Evolutionary conservation across 345 rosid genomes (phyloP).

Genomic region (Eucalyptus erythrocorys): DNA sequence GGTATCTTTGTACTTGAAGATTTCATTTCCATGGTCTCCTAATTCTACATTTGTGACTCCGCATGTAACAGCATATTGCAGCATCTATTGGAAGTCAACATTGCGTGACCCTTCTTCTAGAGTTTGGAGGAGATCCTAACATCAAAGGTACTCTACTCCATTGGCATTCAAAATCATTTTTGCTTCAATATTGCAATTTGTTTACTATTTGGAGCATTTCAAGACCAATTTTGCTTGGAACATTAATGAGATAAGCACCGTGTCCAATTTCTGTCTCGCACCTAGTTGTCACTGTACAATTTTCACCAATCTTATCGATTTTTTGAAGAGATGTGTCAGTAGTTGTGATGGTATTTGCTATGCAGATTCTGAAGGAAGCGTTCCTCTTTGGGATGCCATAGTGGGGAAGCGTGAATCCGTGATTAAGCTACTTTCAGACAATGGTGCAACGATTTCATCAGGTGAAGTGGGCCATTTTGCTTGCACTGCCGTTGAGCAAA

Average conservation of each 20-base stretch:
- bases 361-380: slow-evolving; percentile 74
- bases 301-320: not conserved
- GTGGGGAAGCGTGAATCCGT: slow-evolving; percentile 37
- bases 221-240: not conserved
- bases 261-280: not conserved
- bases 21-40: not conserved
- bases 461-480: slow-evolving; percentile 52
- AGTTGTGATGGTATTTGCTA: not conserved
- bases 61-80: slow-evolving; percentile 59
- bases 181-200: not conserved
- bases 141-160: slow-evolving; percentile 30
- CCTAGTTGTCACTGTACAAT: not conserved
- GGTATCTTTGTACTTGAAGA: not conserved
- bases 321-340: not conserved
- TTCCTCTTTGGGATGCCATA: slow-evolving; percentile 88
- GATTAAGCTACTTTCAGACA: slow-evolving; percentile 40
- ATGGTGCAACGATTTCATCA: slow-evolving; percentile 39
- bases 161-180: not conserved
- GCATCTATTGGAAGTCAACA: slow-evolving; percentile 62
- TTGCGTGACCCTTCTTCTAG: slow-evolving; percentile 56
- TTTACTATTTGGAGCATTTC: not conserved
- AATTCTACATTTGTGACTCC: not conserved
- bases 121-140: slow-evolving; percentile 73
- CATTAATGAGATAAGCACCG: not conserved
- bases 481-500: slow-evolving; percentile 42